A percentile compares a stretch with the other conserved stretches of the same genome.
These are phyloP conservation scores for Suhomyces sp. DNA, from an alignment of 805 yeast genomes.

Conservation along the genomic window DNA sequence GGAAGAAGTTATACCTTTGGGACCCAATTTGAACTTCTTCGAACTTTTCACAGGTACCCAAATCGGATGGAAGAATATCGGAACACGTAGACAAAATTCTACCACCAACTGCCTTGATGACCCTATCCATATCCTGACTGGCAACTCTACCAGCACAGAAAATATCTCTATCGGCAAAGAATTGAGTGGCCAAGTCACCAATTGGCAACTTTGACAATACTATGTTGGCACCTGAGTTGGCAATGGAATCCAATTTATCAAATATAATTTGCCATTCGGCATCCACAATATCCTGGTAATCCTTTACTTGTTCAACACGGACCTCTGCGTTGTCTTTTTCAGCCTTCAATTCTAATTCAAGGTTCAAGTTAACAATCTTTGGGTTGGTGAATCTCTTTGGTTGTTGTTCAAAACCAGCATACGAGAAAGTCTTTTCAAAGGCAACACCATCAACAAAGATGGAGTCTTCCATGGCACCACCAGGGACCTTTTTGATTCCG, in stretches of 20 bases:
- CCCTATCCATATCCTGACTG: constrained; percentile 87
- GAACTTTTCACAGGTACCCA: constrained; percentile 82
- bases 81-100: constrained; percentile 72
- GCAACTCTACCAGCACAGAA: constrained; percentile 97
- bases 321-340: constrained; percentile 99
- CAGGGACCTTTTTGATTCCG: constrained; percentile 92
- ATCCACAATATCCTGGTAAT: constrained; percentile 94
- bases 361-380: constrained; percentile 78
- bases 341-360: constrained; percentile 94
- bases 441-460: constrained; percentile 91
- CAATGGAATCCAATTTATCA: constrained; percentile 80
- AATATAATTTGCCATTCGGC: constrained; percentile 98
- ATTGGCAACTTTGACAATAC: constrained; percentile 93
- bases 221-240: constrained; percentile 83
- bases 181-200: constrained; percentile 98
- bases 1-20: constrained; percentile 89
- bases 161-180: constrained; percentile 91
- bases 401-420: constrained; percentile 98
- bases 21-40: constrained; percentile 96
- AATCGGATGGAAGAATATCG: constrained; percentile 64
- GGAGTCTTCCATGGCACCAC: constrained; percentile 96
- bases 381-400: constrained; percentile 84
- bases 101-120: constrained; percentile 92
- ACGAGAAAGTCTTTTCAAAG: constrained; percentile 93
- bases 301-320: constrained; percentile 87